These are phyloP conservation scores for Ogataea polymorpha DNA, from an alignment of 805 yeast species.

Conservation along the genomic window DNA sequence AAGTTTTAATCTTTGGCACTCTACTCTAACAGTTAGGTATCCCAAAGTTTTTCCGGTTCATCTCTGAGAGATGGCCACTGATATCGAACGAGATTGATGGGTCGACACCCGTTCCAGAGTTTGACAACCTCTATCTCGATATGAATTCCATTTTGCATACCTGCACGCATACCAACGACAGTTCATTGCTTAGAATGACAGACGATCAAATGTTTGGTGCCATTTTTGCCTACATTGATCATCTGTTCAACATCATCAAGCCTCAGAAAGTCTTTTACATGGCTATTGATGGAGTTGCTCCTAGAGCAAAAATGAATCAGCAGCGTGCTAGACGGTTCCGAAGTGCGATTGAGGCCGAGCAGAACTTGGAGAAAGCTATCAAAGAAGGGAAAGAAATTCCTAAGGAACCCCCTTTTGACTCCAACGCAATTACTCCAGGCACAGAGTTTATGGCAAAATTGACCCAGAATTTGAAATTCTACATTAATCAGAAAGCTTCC, in stretches of 20 bases:
- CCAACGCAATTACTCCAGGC: constrained; percentile 94
- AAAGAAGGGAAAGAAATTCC: constrained; percentile 73
- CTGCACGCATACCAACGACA: constrained; percentile 84
- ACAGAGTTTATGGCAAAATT: constrained; percentile 93
- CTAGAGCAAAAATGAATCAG: constrained; percentile 97
- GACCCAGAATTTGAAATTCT: constrained; percentile 77
- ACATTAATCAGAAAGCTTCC: constrained; percentile 81
- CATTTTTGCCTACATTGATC: constrained; percentile 94
- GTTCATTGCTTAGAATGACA: constrained; percentile 58
- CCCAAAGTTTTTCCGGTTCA: constrained; percentile 94
- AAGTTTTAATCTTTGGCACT: not conserved
- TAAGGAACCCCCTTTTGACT: constrained; percentile 82
- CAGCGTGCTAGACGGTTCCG: constrained; percentile 95
- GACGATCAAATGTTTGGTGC: constrained; percentile 91
- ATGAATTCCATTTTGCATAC: constrained; percentile 96
- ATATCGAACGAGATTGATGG: constrained; percentile 84
- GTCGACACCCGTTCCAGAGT: constrained; percentile 75
- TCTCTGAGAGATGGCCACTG: constrained; percentile 98
- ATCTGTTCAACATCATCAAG: constrained; percentile 78
- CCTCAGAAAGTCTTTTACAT: constrained; percentile 86
- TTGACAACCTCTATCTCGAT: constrained; percentile 91
- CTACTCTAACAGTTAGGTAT: constrained; percentile 60
- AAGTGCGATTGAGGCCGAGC: constrained; percentile 90
- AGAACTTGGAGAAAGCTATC: constrained; percentile 68
- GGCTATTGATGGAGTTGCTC: constrained; percentile 99